A percentile compares a stretch with the other conserved stretches of the same genome.
These are phyloP conservation scores for Smittium culicis DNA, from an alignment of 371 early-diverging fungal genomes.

Conservation along the genomic window DNA sequence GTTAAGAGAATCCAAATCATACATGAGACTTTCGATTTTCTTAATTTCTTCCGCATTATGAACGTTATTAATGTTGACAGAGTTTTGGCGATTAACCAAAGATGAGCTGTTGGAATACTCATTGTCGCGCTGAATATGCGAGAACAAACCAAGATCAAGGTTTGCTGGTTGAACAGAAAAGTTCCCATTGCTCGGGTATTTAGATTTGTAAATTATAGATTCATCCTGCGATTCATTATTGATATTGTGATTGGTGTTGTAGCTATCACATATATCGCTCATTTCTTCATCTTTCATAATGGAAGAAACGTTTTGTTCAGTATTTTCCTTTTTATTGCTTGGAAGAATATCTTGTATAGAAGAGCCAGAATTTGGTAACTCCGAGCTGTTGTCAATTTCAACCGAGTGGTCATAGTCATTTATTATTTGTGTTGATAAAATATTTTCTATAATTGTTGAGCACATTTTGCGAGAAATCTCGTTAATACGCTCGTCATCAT, in stretches of 20 bases:
- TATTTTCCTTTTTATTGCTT: neutral
- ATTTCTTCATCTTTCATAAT: neutral
- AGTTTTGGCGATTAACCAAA: neutral
- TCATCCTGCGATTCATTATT: neutral
- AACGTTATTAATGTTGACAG: neutral
- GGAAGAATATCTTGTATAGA: neutral
- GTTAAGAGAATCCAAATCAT: neutral
- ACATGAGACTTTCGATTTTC: neutral
- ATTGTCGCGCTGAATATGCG: neutral
- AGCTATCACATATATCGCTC: neutral
- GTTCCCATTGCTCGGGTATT: neutral
- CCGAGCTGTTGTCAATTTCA: neutral
- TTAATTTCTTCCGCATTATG: too few species aligned
- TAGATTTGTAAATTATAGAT: neutral
- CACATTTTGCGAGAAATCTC: neutral
- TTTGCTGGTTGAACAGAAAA: neutral
- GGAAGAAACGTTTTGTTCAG: neutral
- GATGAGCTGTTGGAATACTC: neutral
- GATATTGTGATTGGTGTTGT: neutral
- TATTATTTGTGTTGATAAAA: neutral
- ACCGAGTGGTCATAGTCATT: too few species aligned
- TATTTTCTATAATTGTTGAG: neutral
- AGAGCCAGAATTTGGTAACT: neutral
- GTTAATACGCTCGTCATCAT: neutral
- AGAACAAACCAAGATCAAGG: neutral